Evolutionary conservation across 495 filamentous ascomycete species (phyloP), one percentile per base, ranked within the genome.

Genomic region (Collariella sp.): DNA sequence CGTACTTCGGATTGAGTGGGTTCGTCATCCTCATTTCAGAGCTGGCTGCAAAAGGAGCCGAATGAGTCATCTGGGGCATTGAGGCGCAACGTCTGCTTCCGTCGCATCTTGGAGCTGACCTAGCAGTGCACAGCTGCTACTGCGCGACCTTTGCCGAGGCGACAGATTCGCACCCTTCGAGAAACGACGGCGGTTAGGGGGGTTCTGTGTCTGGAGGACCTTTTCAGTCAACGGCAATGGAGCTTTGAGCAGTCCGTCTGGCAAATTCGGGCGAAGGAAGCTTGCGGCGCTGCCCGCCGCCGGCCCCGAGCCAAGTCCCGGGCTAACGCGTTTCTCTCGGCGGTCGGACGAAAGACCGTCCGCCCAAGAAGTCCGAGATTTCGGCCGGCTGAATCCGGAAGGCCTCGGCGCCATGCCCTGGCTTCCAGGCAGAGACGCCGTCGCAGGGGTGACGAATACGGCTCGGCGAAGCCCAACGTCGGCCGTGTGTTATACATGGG

Each of bases 321-420:
- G 46, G 50, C 46, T 59, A 60, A 60, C 60, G 31, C 41, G 45
- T 29, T 9, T 13, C 15, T 6, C 55, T 68, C 65, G 65, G 65
- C 16, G 15, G 52, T 64, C 65, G 65, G 65, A 54, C 33, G 44
- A 68, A 68, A 61, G 20, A 59, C 63, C 42, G 26, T 56, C 65
- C 65, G 65, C 48, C 36, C 15, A 54, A 52, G 41, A 52, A 45
- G 7, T 52, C 62, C 62, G 60, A 65, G 56, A 31, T 31, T 34
- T 26, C 49, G 33, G 18, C 52, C 26, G 36, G 31, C 54, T 46
- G 29, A 36, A 53, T 50, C 43, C 38, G 36, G 34, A 31, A 31
- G 26, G 26, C 9, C 4, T 31, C 26, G 5, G 26, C 36, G 41
- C 61, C 41, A 45, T 40, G 55, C 46, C 53, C 46, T 57, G 53